Base-by-base conservation (phyloP, 768 basidiomycete species). In the Pulveroboletus frians region DNA sequence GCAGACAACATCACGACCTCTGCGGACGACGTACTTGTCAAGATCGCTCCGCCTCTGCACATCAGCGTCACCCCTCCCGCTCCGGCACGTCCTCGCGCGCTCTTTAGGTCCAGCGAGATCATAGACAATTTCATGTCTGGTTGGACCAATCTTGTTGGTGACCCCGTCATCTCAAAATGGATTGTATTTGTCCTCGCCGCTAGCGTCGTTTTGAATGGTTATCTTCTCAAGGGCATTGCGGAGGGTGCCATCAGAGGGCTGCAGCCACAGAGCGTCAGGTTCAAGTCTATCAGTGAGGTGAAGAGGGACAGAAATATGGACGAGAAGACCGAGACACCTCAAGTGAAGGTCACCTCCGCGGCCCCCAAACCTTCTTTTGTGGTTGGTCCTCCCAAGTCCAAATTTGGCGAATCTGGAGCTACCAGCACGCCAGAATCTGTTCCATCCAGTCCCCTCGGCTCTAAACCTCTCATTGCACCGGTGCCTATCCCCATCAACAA, bases 141-240 rank as follows among this genome's bases (percentile, higher is more conserved):
- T 4, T 97, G 94, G 94, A 90, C 91, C 9, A 72, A 74, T 13
- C 83, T 97, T 55, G 92, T 97, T 43, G 92, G 92, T 32, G 95
- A 99, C 62, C 95, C 95, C 1, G 80, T 97, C 43, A 71, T 98
- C 53, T 85, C 81, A 60, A 98, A 98, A 72, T 94, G 91, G 88
- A 93, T 98, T 63, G 89, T 97, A 42, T 76, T 90, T 48, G 76
- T 88, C 14, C 80, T 99, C 20, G 87, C 83, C 3, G 77, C 95
- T 51, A 88, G 85, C 51, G 86, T 97, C 50, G 79, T 84, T 48
- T 74, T 99, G 49, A 99, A 99, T 54, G 94, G 93, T 4, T 97
- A 91, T 63, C 76, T 97, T 14, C 78, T 99, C 50, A 94, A 92
- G 68, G 88, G 87, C 4, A 85, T 89, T 37, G 85, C 83, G 0